Base-by-base conservation (phyloP, 345 rosid species). In the Gossypium raimondii region DNA sequence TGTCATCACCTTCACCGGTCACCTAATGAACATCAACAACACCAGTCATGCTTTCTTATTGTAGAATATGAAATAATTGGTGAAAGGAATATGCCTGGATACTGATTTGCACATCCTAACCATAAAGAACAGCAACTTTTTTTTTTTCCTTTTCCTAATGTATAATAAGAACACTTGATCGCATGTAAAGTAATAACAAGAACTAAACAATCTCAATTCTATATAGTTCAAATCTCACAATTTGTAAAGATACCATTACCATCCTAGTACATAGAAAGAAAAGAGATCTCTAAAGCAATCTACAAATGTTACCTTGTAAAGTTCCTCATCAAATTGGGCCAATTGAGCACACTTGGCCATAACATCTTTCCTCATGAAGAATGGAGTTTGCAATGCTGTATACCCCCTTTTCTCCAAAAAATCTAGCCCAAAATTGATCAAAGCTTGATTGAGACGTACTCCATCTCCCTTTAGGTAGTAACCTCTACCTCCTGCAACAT, bases 301-400 rank as follows among this genome's bases (percentile, higher is more conserved):
- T 48, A 60, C 11, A 48, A 51, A 47, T 29, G 11, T 51, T 72
- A 91, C 98, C 95, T 94, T 90, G 91, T 92, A 94, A 63, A 94
- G 97, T 71, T 94, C 93, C 82, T 94, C 97, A 70, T 94, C 98
- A 55, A 94, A 92, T 78, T 92, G 97, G 16, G 93, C 89, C 79
- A 94, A 70, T 65, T 94, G 97, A 73, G 98, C 98, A 76, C 95
- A 94, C 82, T 87, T 92, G 61, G 91, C 93, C 98, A 94, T 92
- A 75, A 91, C 83, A 22, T 94, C 98, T 83, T 92, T 91, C 77
- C 91, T 88, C 95, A 89, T 92, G 78, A 94, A 87, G 86, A 86
- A 92, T 14, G 98, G 98, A 76, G 98, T 90, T 68, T 94, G 98
- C 83, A 94, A 77, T 25, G 83, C 78, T 8, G 89, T 91, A 82